A percentile compares a stretch with the other conserved stretches of the same genome.
Evolutionary conservation across 2,329 filamentous ascomycete species (phyloP).

Genomic region (Rutstroemia sp.): DNA sequence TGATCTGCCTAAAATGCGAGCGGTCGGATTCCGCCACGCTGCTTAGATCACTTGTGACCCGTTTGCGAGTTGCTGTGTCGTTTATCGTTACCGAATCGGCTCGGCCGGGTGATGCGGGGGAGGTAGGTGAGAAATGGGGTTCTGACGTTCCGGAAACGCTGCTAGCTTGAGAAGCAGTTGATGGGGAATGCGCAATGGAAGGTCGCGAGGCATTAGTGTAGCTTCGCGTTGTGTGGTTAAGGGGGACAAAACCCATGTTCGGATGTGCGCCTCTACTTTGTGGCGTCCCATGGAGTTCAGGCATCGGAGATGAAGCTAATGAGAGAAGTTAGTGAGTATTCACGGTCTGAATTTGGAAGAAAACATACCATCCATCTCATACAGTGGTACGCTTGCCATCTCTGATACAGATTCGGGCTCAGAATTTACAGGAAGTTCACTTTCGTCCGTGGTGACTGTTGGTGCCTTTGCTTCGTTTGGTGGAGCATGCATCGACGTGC

Average conservation of each 20-base stretch:
- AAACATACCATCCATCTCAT: slow-evolving; percentile 30
- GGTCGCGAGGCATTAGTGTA: slow-evolving; percentile 11
- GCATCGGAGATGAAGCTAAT: slow-evolving; percentile 21
- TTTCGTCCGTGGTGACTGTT: slow-evolving; percentile 26
- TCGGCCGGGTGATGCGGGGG: slow-evolving; percentile 7
- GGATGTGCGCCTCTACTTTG: background rate
- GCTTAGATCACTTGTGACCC: slow-evolving; percentile 13
- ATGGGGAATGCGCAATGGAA: slow-evolving; percentile 8
- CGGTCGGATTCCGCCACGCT: slow-evolving; percentile 15
- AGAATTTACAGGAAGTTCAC: slow-evolving; percentile 11
- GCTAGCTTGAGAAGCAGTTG: slow-evolving; percentile 13
- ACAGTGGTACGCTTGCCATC: slow-evolving; percentile 25
- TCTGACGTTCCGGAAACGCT: slow-evolving; percentile 18
- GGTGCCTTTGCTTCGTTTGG: slow-evolving; percentile 21
- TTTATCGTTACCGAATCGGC: slow-evolving; percentile 16
- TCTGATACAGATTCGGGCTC: slow-evolving; percentile 13
- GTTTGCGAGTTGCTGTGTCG: background rate
- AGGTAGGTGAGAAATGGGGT: slow-evolving; percentile 11
- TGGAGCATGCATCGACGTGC: background rate
- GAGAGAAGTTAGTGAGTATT: background rate
- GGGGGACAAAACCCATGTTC: slow-evolving; percentile 13
- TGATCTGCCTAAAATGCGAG: slow-evolving; percentile 21
- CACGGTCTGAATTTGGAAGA: slow-evolving; percentile 4
- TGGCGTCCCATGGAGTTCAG: slow-evolving; percentile 15
- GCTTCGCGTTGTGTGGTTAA: background rate